Base-by-base conservation (phyloP, 1,284 basidiomycete species). In the Microbotryum scabiosae region DNA sequence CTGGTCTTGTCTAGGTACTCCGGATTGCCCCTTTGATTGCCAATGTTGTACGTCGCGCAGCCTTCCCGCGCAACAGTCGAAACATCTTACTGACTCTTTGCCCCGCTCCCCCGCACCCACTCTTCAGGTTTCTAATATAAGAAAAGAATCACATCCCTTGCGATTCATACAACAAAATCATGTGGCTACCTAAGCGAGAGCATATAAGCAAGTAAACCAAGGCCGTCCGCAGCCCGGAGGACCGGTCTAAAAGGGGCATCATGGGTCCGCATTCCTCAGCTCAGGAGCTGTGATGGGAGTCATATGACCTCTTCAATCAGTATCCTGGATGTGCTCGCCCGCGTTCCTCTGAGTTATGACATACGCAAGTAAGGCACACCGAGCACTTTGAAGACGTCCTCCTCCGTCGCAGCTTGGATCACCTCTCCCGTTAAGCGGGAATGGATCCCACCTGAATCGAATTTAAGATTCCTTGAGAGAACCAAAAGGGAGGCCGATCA, bases 281-380 rank as follows among this genome's bases (percentile, higher is more conserved):
- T 54, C 45, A 4, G 60, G 59, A 3, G 57, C 62, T 59, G 55
- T 30, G 4, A 25, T 46, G 16, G 16, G 45, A n/a, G 12, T 5
- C 2, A 36, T 30, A 44, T 16, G 41, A 32, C 16, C 25, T 25
- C 14, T 28, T 36, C 3, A 49, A 49, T n/a, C 46, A 25, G 30
- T n/a, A 16, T 16, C 10, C 16, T 70, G 71, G 85, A 20, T 76
- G 74, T 71, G 85, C 82, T 0, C 85, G 85, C 83, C 0, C 85
- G 85, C 70, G 87, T 87, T 56, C 86, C 77, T 74, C 75, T 28
- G 78, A 1, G 77, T 74, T 83, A 73, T 1, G 75, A 79, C n/a
- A 85, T 84, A 65, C 84, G 83, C 43, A 89, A 76, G 79, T 83
- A 88, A 49, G 83, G 78, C 51, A 89, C 74, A 0, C 82, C 84